Conservation (phyloP, 2,329 filamentous ascomycete species). For the Ascochyta clinopodiicola region DNA sequence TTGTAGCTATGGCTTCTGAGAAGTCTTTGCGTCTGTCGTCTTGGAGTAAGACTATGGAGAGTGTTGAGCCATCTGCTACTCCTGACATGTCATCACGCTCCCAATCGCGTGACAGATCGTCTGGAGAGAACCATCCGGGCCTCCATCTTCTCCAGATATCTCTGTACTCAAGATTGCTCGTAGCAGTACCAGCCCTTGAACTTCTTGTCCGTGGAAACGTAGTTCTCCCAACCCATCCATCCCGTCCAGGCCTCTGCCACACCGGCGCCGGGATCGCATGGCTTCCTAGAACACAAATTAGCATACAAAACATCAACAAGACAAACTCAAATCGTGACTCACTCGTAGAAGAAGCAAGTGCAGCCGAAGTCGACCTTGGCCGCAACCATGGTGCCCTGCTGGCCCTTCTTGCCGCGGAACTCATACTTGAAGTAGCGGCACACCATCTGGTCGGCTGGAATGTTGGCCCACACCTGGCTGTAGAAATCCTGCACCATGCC, state of each 20-base stretch:
- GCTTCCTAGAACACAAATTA: not conserved
- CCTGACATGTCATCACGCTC: no score
- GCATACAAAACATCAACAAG: not conserved
- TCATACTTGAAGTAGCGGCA: slow-evolving; percentile 16
- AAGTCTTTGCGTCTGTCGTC: no score
- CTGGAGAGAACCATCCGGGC: not conserved
- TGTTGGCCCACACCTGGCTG: slow-evolving; percentile 14
- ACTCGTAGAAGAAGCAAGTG: slow-evolving; percentile 17
- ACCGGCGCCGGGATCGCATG: not conserved
- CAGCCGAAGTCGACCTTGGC: slow-evolving; percentile 12
- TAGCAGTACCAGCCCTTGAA: slow-evolving; percentile 18
- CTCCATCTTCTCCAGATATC: not conserved
- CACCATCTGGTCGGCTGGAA: slow-evolving; percentile 1
- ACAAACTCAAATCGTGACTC: not conserved
- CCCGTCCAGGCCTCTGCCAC: slow-evolving; percentile 6
- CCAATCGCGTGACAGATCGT: not conserved
- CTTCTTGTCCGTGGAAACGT: slow-evolving; percentile 1
- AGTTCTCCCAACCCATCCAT: slow-evolving; percentile 10
- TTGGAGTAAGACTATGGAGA: no score
- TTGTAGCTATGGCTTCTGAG: no score
- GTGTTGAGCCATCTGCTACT: no score
- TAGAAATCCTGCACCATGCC: slow-evolving; percentile 11
- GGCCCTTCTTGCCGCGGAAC: slow-evolving; percentile 8
- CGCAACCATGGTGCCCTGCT: slow-evolving; percentile 9
- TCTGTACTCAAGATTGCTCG: not conserved